phyloP scores from a whole-genome alignment of 768 basidiomycete genomes.

The Russula foetens region DNA sequence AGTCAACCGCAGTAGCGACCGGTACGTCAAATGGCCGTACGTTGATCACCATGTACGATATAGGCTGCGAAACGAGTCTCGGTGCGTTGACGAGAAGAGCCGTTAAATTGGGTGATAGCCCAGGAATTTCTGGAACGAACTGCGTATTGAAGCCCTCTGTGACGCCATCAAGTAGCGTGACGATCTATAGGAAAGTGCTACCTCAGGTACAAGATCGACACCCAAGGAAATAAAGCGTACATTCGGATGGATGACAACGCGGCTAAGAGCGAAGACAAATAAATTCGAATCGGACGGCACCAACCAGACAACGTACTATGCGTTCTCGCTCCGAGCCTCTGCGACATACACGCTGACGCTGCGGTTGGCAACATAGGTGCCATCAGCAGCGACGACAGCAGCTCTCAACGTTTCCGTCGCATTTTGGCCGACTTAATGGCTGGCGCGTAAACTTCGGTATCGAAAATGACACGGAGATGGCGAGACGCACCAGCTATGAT shows the following conservation, averaged over 20 bases:
- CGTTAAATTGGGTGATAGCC: slow-evolving; percentile 23
- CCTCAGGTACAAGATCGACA: background rate
- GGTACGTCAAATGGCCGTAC: slow-evolving; percentile 50
- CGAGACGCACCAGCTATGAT: slow-evolving; percentile 42
- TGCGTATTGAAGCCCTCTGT: slow-evolving; percentile 30
- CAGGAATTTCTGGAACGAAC: slow-evolving; percentile 28
- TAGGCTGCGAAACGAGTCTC: slow-evolving; percentile 39
- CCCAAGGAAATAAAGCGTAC: background rate
- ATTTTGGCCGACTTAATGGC: slow-evolving; percentile 30
- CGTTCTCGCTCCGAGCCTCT: slow-evolving; percentile 50
- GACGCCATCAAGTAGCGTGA: slow-evolving; percentile 31
- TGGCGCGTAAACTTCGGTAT: slow-evolving; percentile 27
- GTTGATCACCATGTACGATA: slow-evolving; percentile 42
- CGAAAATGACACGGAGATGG: background rate
- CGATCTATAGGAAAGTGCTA: slow-evolving; percentile 19
- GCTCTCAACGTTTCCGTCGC: slow-evolving; percentile 20
- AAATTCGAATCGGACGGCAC: background rate
- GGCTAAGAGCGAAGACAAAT: slow-evolving; percentile 1
- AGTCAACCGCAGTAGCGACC: slow-evolving; percentile 30
- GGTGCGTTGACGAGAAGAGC: slow-evolving; percentile 41
- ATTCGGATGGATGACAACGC: background rate
- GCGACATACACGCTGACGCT: slow-evolving; percentile 38
- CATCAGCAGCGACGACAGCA: slow-evolving; percentile 27
- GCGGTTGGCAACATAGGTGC: slow-evolving; percentile 33
- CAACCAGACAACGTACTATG: slow-evolving; percentile 33